Conservation (phyloP, 108 stramenopile genomes). For the Nitzschia sp. region DNA sequence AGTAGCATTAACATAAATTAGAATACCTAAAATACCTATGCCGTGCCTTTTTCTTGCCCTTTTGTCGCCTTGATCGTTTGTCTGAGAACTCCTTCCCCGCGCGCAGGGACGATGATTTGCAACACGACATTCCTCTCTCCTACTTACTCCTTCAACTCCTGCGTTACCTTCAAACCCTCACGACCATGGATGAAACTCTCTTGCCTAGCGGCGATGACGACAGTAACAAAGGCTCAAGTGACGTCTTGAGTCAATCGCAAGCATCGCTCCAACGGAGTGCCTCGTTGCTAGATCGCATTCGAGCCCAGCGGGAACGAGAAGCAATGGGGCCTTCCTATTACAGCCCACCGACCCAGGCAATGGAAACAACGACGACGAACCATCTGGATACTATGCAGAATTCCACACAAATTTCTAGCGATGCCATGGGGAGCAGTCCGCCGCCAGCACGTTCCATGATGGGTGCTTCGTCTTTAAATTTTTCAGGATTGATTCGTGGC, state of each 20-base stretch:
- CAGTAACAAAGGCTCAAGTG: neutral
- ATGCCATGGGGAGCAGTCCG: neutral
- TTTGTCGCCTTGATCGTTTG: too few species aligned
- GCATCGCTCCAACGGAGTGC: conserved; percentile 3
- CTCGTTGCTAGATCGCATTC: conserved; percentile 49
- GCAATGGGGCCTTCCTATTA: neutral
- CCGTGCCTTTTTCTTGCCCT: too few species aligned
- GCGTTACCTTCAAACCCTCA: neutral
- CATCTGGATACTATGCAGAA: too few species aligned
- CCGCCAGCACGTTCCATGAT: neutral
- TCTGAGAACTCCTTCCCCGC: too few species aligned
- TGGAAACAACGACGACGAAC: neutral
- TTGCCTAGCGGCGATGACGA: neutral
- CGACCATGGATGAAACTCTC: conserved; percentile 3
- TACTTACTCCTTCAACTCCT: neutral
- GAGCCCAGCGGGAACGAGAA: conserved; percentile 41
- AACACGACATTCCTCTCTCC: neutral
- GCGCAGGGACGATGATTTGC: too few species aligned
- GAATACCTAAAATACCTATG: too few species aligned
- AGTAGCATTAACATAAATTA: too few species aligned
- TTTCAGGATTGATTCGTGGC: conserved; percentile 1
- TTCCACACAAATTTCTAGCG: neutral
- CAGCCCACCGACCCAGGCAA: neutral
- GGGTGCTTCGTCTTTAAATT: neutral
- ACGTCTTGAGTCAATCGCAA: neutral